These are phyloP conservation scores for Blepharisma stoltei DNA, from an alignment of 73 alveolate genomes.

Conservation along the genomic window DNA sequence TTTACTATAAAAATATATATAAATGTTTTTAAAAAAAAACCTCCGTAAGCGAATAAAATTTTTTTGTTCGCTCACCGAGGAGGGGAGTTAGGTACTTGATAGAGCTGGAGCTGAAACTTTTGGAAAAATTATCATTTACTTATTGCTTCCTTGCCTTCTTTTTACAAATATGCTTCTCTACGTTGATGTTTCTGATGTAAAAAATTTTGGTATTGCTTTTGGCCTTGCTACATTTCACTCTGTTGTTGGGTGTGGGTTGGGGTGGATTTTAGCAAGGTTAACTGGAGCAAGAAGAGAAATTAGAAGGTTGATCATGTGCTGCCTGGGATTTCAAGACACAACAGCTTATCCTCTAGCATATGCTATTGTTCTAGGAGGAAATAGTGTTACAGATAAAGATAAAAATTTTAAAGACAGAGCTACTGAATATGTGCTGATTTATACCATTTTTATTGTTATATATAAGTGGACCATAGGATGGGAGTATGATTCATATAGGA, in stretches of 20 bases:
- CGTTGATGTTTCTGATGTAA: background rate
- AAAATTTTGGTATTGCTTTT: background rate
- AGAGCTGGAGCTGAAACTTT: background rate
- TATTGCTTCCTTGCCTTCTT: background rate
- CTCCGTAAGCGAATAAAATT: too few species aligned
- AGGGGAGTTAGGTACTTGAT: background rate
- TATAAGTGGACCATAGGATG: background rate
- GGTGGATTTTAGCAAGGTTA: background rate
- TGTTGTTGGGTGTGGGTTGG: background rate
- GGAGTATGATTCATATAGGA: background rate
- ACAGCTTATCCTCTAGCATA: background rate
- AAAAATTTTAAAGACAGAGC: background rate
- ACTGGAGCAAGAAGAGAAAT: background rate
- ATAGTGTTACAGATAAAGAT: background rate
- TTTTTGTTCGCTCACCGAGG: too few species aligned
- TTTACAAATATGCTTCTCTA: background rate
- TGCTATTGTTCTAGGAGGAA: background rate
- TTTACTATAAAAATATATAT: too few species aligned
- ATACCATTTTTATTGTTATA: background rate
- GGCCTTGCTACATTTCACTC: background rate
- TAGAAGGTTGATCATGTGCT: background rate
- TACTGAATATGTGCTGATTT: background rate
- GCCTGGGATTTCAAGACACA: constrained; percentile 1
- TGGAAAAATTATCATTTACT: background rate
- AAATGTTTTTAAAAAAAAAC: too few species aligned